Evolutionary conservation across 1,284 basidiomycete genomes (phyloP), one percentile per base, ranked within the genome.

Genomic region (Cutaneotrichosporon curvatum): DNA sequence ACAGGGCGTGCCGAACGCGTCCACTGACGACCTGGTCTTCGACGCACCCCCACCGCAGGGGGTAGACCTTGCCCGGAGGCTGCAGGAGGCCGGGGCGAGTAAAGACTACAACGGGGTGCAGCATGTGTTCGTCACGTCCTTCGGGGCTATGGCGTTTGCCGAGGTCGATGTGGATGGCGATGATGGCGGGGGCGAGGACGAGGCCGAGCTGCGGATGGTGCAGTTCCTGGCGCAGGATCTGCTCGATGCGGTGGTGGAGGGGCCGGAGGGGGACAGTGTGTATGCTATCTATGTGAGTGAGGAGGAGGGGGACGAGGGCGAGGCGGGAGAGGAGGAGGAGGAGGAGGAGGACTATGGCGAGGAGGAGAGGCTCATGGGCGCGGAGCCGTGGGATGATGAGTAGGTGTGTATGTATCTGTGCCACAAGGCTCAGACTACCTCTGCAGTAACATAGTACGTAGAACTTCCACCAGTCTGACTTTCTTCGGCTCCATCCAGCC

Each of bases 71-170:
- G 45, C 48, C 3, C 52, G 46, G 4, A 42, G 56, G 20, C 37
- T 68, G 5, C 42, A 52, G 6, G 53, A 49, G 14, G 37, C 52
- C 11, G 50, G 50, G n/a, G 31, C 37, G 21, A 55, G 42, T 9
- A 61, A 59, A 28, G 65, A 68, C 37, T 85, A 83, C 65, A 81
- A 79, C 54, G 82, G 82, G 18, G 65, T 85, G n/a, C 75, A 75
- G n/a, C 82, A 89, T 59, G 75, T 82, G 57, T 87, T 87, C 59
- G 79, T 83, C 30, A 79, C 86, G 9, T 79, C 81, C 4, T 78
- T 91, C 44, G 84, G 87, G 22, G 74, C 82, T 47, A 73, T 90
- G 45, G 80, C 81, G 45, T 89, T 81, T 56, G 81, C 81, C 3
- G 80, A 81, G 75, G 63, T 84, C 23, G 72, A 75, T 28, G 37